phyloP scores from a whole-genome alignment of 163 green algal species.

The Prototheca cutis region DNA sequence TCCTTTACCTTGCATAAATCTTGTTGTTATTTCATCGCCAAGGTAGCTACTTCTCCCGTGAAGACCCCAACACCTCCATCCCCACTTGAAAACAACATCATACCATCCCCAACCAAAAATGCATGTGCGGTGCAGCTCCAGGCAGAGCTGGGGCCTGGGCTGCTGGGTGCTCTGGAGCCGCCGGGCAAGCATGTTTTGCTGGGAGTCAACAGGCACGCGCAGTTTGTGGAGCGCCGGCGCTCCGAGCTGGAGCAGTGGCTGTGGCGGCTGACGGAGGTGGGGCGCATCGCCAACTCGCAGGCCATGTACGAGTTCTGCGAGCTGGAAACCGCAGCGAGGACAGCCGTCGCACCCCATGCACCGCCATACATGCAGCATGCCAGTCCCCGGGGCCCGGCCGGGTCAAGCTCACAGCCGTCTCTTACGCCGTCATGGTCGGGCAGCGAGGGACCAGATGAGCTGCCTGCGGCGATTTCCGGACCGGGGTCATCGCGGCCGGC shows the following conservation, averaged over 20 bases:
- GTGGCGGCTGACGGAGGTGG: conserved; percentile 32
- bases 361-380: too few species aligned
- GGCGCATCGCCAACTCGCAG: conserved; percentile 16
- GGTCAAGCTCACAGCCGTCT: too few species aligned
- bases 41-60: too few species aligned
- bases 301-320: conserved; percentile 36
- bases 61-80: too few species aligned
- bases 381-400: too few species aligned
- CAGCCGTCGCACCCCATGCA: background rate
- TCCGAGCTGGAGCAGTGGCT: conserved; percentile 39
- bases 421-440: too few species aligned
- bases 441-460: too few species aligned
- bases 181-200: conserved; percentile 19
- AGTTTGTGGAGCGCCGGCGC: conserved; percentile 30
- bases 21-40: too few species aligned
- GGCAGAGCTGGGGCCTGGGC: conserved; percentile 25
- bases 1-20: background rate
- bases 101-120: too few species aligned
- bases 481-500: background rate
- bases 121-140: conserved; percentile 26
- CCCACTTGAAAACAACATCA: too few species aligned
- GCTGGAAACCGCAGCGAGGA: conserved; percentile 21
- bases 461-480: too few species aligned
- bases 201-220: conserved; percentile 24
- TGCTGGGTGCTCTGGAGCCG: conserved; percentile 16